These are phyloP conservation scores for Verticillium dahliae DNA, from an alignment of 2,329 filamentous ascomycete genomes.

Conservation along the genomic window DNA sequence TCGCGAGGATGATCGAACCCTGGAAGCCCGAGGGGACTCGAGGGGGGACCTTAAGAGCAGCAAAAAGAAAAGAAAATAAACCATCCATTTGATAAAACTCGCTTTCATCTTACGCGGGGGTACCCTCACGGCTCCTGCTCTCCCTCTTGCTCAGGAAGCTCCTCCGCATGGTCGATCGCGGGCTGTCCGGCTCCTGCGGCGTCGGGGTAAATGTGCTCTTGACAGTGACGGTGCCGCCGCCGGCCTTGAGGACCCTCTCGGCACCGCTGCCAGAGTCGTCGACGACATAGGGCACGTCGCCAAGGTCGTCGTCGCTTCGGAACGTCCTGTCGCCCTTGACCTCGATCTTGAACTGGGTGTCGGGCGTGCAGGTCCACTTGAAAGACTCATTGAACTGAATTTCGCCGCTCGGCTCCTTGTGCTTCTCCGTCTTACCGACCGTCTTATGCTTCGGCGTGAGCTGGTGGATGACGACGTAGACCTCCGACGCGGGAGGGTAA, in stretches of 20 bases:
- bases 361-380: constrained; percentile 70
- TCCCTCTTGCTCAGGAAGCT: constrained; percentile 52
- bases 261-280: constrained; percentile 64
- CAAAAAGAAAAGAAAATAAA: not conserved
- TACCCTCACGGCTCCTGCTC: constrained; percentile 36
- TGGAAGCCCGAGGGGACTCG: not conserved
- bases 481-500: constrained; percentile 68
- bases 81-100: not conserved
- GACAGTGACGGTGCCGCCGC: constrained; percentile 64
- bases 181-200: constrained; percentile 40
- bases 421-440: constrained; percentile 86
- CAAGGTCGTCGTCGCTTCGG: constrained; percentile 74
- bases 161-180: constrained; percentile 39
- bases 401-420: constrained; percentile 63
- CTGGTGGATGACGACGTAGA: constrained; percentile 71
- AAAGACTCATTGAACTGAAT: constrained; percentile 74
- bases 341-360: constrained; percentile 78
- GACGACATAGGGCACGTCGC: constrained; percentile 86
- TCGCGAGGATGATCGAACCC: not conserved
- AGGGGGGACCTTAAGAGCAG: too few relatives aligned
- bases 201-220: constrained; percentile 62
- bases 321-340: constrained; percentile 84
- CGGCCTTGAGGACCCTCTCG: constrained; percentile 70
- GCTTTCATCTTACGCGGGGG: constrained; percentile 13
- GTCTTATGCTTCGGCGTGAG: constrained; percentile 65